A percentile compares a stretch with the other conserved stretches of the same genome.
Evolutionary conservation across 192 early-diverging fungal species (phyloP).

Genomic region (Oehlia diaphana): DNA sequence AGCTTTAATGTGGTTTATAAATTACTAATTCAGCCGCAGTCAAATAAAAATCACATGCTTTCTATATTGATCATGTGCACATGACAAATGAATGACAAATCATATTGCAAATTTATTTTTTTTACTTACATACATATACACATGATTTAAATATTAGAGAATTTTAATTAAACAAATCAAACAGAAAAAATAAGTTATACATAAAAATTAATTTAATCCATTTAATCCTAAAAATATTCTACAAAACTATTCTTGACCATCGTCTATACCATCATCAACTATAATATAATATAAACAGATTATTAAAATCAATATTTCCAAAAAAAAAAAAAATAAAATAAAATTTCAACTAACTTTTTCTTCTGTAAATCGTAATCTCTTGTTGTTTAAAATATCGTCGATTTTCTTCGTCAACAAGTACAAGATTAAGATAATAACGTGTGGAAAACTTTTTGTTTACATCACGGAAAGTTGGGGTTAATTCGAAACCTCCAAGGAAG

Average conservation of each 20-base stretch:
- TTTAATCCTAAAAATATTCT: background rate
- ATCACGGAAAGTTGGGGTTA: slow-evolving; percentile 98
- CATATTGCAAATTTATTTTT: too few species aligned
- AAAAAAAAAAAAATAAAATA: too few species aligned
- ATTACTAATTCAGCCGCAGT: background rate
- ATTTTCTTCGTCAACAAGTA: slow-evolving; percentile 98
- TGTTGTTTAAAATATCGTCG: slow-evolving; percentile 99
- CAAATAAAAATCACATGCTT: too few species aligned
- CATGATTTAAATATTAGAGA: too few species aligned
- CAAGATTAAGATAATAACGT: slow-evolving; percentile 97
- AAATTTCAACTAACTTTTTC: slow-evolving; percentile 37
- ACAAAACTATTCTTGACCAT: slow-evolving; percentile 22
- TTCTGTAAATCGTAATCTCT: slow-evolving; percentile 86
- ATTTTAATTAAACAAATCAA: background rate
- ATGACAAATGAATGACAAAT: too few species aligned
- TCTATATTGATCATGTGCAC: too few species aligned
- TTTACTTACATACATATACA: too few species aligned
- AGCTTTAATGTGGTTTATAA: background rate
- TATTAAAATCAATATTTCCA: too few species aligned
- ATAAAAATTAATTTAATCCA: slow-evolving; percentile 2
- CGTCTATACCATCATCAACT: slow-evolving; percentile 44
- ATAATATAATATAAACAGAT: background rate
- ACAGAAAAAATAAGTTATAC: background rate
- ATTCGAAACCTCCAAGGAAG: slow-evolving; percentile 94
- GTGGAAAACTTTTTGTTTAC: slow-evolving; percentile 99